Conservation (phyloP, 768 basidiomycete genomes). For the Stropharia rugosoannulata region DNA sequence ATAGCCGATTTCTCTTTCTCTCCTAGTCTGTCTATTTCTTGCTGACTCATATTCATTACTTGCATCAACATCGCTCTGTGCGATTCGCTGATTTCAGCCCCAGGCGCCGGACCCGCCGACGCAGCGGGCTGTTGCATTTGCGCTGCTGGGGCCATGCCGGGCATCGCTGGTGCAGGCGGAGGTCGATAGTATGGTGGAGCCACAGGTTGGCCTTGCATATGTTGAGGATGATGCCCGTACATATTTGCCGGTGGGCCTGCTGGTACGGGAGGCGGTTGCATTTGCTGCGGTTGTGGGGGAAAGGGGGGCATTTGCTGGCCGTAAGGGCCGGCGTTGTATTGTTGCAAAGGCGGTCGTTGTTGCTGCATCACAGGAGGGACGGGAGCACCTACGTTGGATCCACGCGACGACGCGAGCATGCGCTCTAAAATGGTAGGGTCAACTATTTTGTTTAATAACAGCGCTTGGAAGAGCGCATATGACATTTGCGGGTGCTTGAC, state of each 20-base stretch:
- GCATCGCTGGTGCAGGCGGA: constrained; percentile 7
- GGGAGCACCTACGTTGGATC: constrained; percentile 22
- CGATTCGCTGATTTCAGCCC: constrained; percentile 46
- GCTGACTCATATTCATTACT: constrained; percentile 77
- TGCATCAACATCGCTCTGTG: constrained; percentile 81
- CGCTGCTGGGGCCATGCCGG: constrained; percentile 26
- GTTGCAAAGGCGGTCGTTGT: constrained; percentile 34
- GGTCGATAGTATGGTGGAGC: constrained; percentile 33
- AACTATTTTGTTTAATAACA: constrained; percentile 91
- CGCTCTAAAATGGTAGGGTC: constrained; percentile 84
- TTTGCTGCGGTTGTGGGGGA: constrained; percentile 28
- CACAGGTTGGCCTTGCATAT: constrained; percentile 26
- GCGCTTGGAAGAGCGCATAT: constrained; percentile 94
- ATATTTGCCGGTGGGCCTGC: constrained; percentile 26
- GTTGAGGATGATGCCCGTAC: constrained; percentile 28
- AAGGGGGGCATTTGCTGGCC: constrained; percentile 31
- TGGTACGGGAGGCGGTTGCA: constrained; percentile 26
- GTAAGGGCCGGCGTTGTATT: constrained; percentile 43
- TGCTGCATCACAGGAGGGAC: constrained; percentile 19
- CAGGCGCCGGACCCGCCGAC: constrained; percentile 30
- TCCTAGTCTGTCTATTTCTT: constrained; percentile 81
- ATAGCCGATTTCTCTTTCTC: constrained; percentile 79
- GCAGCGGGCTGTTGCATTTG: constrained; percentile 27
- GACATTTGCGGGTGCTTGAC: constrained; percentile 88
- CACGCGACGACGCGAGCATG: constrained; percentile 43